Base-by-base conservation (phyloP, 1,284 basidiomycete species). In the Ganoderma sinense region DNA sequence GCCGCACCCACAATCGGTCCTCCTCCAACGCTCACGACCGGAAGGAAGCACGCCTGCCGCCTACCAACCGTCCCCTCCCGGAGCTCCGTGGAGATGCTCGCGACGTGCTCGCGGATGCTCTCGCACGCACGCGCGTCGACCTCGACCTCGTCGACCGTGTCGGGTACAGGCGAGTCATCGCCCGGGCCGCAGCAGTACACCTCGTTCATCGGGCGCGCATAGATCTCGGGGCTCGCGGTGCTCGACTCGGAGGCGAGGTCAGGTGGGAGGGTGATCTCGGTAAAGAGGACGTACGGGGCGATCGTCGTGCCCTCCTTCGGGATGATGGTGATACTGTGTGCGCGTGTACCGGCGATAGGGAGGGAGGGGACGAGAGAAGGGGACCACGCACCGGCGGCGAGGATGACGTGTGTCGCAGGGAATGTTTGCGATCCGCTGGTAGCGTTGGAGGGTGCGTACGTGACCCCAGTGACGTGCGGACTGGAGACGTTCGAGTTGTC, bases 321-420 rank as follows among this genome's bases (percentile, higher is more conserved):
- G 40, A 71, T 71, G 71, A 93, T 87, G 4, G 87, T 88, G 75
- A 93, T 85, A 75, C 90, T 92, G 78, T 93, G 91, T 0, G 90
- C 91, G 64, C 92, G 89, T 4, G 84, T 89, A 45, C 84, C 85
- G 18, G 80, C 77, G 71, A 93, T 86, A 18, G 91, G 90, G 39
- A 92, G 83, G 8, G 80, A 73, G 14, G 85, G 81, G 41, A 83
- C 70, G 69, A 93, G 77, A 10, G 75, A 78, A 13, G 94, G 88
- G 0, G 95, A 95, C 97, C 97, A 98, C 1, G 95, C 94, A 16
- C 96, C 96, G 14, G 94, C 93, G 39, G 92, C 88, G 65, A 98
- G 80, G 41, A 97, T 84, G 64, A 97, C 85, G 69, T 90, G 84
- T 4, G 90, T 90, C 33, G 91, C 90, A 2, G 82, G 77, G 36